phyloP scores from a whole-genome alignment of 2,329 filamentous ascomycete species.

The Gaeumannomyces sp. region DNA sequence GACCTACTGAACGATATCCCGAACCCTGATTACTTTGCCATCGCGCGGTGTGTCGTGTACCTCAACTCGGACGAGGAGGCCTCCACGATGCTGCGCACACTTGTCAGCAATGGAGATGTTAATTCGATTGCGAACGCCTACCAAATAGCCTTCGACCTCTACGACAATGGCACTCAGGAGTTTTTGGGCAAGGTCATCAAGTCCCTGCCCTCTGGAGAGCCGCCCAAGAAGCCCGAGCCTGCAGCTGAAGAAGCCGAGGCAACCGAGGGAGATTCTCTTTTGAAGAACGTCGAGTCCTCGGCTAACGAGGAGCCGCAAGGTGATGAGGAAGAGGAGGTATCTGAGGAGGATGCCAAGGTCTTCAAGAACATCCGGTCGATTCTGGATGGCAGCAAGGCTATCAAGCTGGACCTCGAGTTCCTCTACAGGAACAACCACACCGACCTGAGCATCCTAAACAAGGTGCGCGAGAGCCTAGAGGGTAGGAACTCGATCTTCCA shows the following conservation, averaged over 20 bases:
- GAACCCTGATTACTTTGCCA: slow-evolving; percentile 93
- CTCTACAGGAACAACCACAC: slow-evolving; percentile 92
- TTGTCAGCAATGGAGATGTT: slow-evolving; percentile 73
- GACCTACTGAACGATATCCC: slow-evolving; percentile 90
- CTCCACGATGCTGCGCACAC: slow-evolving; percentile 72
- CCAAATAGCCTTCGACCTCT: slow-evolving; percentile 95
- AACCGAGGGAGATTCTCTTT: slow-evolving; percentile 42
- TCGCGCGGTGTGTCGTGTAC: slow-evolving; percentile 96
- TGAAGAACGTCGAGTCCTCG: slow-evolving; percentile 28
- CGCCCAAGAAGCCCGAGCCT: slow-evolving; percentile 34
- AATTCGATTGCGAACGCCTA: slow-evolving; percentile 82
- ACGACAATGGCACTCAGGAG: slow-evolving; percentile 97
- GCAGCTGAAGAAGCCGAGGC: slow-evolving; percentile 37
- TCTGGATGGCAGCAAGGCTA: slow-evolving; percentile 85
- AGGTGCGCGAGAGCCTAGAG: slow-evolving; percentile 91
- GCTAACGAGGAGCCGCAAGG: slow-evolving; percentile 26
- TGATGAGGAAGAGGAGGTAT: slow-evolving; percentile 45
- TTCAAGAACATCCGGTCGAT: slow-evolving; percentile 61
- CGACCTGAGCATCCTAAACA: slow-evolving; percentile 88
- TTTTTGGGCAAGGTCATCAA: slow-evolving; percentile 87
- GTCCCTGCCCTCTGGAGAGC: slow-evolving; percentile 58
- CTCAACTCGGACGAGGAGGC: slow-evolving; percentile 88
- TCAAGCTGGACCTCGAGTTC: slow-evolving; percentile 93
- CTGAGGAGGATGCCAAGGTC: slow-evolving; percentile 47
- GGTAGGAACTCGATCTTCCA: slow-evolving; percentile 98